Conservation (phyloP, 345 rosid species). For the Bretschneidera sinensis region DNA sequence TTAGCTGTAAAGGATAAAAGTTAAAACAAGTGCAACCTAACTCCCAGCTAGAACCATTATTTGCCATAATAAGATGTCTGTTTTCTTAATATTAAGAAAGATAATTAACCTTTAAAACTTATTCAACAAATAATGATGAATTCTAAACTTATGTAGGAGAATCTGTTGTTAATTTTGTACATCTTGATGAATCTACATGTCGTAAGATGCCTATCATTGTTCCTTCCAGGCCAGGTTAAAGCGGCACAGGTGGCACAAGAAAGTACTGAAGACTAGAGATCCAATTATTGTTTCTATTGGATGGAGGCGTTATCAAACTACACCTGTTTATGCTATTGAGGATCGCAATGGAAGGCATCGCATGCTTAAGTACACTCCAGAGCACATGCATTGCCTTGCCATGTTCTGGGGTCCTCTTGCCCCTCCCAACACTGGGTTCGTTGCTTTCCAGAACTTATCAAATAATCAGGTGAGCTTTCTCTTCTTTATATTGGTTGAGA, state of each 20-base stretch:
- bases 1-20: no score
- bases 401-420: slow-evolving; percentile 98
- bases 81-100: no score
- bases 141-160: neutral
- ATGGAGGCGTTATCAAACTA: slow-evolving; percentile 93
- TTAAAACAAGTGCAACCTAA: no score
- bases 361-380: slow-evolving; percentile 95
- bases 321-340: slow-evolving; percentile 80
- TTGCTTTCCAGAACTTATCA: slow-evolving; percentile 79
- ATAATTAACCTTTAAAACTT: no score
- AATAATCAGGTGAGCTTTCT: slow-evolving; percentile 66
- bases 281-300: slow-evolving; percentile 90
- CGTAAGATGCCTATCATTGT: slow-evolving; percentile 2
- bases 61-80: no score
- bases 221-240: slow-evolving; percentile 68
- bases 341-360: slow-evolving; percentile 84
- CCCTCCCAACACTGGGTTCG: slow-evolving; percentile 83
- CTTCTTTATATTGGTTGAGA: slow-evolving; percentile 11
- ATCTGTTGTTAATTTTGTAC: neutral
- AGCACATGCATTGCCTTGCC: slow-evolving; percentile 94
- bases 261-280: slow-evolving; percentile 82
- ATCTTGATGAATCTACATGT: neutral
- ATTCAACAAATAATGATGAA: neutral
- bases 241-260: slow-evolving; percentile 89
- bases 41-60: no score